Base-by-base conservation (phyloP, 2,329 filamentous ascomycete species). In the Triangularia verruculosa region DNA sequence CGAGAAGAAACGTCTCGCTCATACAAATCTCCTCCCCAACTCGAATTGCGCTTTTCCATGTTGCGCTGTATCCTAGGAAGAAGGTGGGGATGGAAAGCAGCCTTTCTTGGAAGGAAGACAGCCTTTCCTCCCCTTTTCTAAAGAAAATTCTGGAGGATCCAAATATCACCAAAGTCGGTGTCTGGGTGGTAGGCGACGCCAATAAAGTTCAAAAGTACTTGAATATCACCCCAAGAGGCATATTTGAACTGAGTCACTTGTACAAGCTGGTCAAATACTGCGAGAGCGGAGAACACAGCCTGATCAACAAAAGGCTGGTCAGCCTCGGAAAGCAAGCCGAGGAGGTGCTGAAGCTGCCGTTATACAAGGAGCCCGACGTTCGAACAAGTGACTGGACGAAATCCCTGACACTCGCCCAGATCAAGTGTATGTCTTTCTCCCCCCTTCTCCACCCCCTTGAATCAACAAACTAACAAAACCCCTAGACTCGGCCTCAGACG, bases 181-280 rank as follows among this genome's bases (percentile, higher is more conserved):
- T 97, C 3, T 81, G 83, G 59, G 89, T 97, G 69, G 83, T 84
- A 69, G 89, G 84, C 39, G 92, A 92, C 68, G 85, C 83, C 64
- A 89, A 85, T 1, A 86, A 92, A 28, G 72, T 97, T 12, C 81
- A 79, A 27, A 89, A 84, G n/a, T 85, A 80, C 66, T 81, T 97
- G 2, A 79, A 77, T 0, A 81, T 97, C 25, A 74, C 89, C 0
- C 80, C 87, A 1, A 82, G 80, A 57, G 90, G 90, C 0, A 78
- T 91, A 3, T 85, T 96, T 65, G 93, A 97, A 76, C 81, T 97
- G 7, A 94, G 90, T 73, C 90, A 96, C 72, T 77, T 97, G 24
- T 89, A 93, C 75, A 91, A 86, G 68, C 78, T 96, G 11, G 84
- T 97, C 67, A 92, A 88, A 65, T 89, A 86, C 72, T 86, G 84